Conservation (phyloP, 78 protist genomes). For the Mastigamoeba balamuthi region DNA sequence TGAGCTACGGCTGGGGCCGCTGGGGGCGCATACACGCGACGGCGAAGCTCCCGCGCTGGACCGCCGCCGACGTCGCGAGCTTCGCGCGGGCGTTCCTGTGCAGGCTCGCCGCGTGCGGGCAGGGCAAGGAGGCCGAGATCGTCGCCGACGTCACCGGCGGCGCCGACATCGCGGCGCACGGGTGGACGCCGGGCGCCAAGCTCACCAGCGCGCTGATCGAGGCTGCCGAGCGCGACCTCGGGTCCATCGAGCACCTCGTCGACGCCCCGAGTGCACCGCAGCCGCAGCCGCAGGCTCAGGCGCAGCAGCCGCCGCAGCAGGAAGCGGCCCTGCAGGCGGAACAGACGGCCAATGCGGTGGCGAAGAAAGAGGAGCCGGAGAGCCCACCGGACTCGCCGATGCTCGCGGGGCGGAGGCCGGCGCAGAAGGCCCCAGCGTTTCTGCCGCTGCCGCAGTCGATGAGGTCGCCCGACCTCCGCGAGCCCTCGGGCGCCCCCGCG, state of each 20-base stretch:
- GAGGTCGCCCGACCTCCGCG: no score
- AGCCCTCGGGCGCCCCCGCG: no score
- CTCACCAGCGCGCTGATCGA: conserved; percentile 2
- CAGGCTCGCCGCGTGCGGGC: neutral
- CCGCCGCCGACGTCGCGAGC: conserved; percentile 14
- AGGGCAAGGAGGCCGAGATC: neutral
- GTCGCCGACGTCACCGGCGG: neutral
- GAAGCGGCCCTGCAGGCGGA: neutral
- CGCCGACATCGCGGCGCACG: neutral
- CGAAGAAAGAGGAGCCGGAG: no score
- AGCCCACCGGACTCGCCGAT: no score
- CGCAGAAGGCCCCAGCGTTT: no score
- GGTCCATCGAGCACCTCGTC: no score
- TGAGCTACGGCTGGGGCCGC: conserved; percentile 32
- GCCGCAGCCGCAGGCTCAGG: neutral
- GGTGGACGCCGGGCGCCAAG: neutral
- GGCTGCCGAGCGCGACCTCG: neutral
- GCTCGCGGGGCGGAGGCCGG: no score
- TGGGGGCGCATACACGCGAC: conserved; percentile 23
- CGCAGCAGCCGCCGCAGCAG: neutral
- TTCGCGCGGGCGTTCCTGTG: conserved; percentile 30
- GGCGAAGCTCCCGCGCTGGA: conserved; percentile 15
- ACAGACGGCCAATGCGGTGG: no score
- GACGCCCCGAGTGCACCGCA: neutral
- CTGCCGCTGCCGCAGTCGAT: no score